Base-by-base conservation (phyloP, 257 asterid species). In the Solanum pimpinellifolium region DNA sequence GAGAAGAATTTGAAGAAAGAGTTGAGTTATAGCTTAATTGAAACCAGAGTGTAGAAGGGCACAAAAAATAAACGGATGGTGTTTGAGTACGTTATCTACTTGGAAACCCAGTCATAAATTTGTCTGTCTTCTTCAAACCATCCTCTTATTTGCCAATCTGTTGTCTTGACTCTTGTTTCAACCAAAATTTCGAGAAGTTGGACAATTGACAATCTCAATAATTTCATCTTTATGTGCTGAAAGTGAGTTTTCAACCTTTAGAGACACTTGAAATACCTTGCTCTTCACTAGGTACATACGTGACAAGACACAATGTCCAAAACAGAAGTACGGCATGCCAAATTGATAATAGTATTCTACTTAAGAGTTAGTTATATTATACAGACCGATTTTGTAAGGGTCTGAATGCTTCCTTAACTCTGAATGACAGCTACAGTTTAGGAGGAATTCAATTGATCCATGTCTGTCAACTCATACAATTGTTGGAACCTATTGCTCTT, bases 21-120 rank as follows among this genome's bases (percentile, higher is more conserved):
- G 87, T 91, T 62, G 78, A 97, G 94, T 66, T 92, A 89, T 88
- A 94, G 98, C 91, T 68, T 90, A 29, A 88, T 90, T 86, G 87
- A 88, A 46, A 37, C 81, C 83, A 21, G 46, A 13, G 72, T 39
- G 29, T 69, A 85, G 87, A 44, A 27, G 44, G 87, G 23, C 25
- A 42, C 14, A 14, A 25, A n/a, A 77, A 25, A 7, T 25, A 41
- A 27, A 41, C 35, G 1, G 59, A 35, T 35, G 78, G 27, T 35
- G 2, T 33, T 2, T 72, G 25, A 72, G 46, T 41, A 23, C 56
- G 31, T 75, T 23, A 75, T 75, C 83, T 39, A 41, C 56, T 23
- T 75, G 59, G 82, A 75, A 75, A 75, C 23, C 33, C 21, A 23
- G 56, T 39, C 83, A 23, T 75, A 39, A 23, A 7, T 39, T 39